phyloP scores from a whole-genome alignment of 2,329 filamentous ascomycete genomes.

The Chaetomium strumarium region DNA sequence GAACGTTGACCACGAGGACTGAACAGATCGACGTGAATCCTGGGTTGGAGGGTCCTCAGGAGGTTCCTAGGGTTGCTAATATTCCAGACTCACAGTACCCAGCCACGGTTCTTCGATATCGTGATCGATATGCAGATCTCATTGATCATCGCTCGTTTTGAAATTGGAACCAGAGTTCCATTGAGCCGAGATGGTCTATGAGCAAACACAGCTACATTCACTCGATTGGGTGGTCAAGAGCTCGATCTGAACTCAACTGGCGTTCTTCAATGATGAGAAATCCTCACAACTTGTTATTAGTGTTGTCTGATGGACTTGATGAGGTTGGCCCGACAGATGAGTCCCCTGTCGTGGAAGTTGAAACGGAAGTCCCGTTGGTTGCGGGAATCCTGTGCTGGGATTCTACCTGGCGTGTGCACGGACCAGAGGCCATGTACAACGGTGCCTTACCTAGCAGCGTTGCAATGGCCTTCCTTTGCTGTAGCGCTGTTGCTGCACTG shows the following conservation, averaged over 20 bases:
- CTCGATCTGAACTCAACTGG: too few relatives aligned
- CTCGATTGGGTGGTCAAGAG: neutral
- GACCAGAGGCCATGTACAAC: neutral
- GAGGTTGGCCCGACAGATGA: neutral
- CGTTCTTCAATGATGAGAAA: too few relatives aligned
- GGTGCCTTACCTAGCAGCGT: neutral
- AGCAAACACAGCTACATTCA: neutral
- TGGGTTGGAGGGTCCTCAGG: neutral
- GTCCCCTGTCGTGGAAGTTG: neutral
- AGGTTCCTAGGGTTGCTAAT: too few relatives aligned
- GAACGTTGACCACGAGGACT: neutral
- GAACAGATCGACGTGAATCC: neutral
- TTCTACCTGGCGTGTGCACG: neutral
- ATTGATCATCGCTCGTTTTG: constrained; percentile 1
- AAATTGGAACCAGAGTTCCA: neutral
- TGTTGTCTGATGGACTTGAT: neutral
- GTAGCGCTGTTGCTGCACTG: constrained; percentile 7
- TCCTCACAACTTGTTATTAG: too few relatives aligned
- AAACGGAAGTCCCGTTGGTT: neutral
- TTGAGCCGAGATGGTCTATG: neutral
- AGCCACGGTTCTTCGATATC: neutral
- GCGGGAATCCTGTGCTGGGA: neutral
- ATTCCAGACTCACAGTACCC: neutral
- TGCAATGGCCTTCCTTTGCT: constrained; percentile 2
- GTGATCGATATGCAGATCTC: neutral